phyloP scores from a whole-genome alignment of 2,329 filamentous ascomycete genomes.

The Delphinella strobiligena region DNA sequence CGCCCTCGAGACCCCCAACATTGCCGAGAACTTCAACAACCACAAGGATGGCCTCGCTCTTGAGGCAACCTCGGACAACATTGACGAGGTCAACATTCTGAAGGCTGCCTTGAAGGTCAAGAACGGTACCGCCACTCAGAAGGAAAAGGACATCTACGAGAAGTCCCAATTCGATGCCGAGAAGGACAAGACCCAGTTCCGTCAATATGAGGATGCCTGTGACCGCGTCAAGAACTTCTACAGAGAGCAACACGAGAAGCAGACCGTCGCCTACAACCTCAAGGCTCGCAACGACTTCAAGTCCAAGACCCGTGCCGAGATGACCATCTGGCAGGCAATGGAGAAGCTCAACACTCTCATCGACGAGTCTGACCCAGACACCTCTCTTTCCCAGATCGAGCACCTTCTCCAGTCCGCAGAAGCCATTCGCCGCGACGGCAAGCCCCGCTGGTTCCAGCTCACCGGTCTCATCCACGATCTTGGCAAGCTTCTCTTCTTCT shows the following conservation, averaged over 20 bases:
- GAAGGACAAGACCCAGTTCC: constrained; percentile 71
- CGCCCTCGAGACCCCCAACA: constrained; percentile 30
- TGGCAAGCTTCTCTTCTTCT: constrained; percentile 70
- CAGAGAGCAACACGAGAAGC: constrained; percentile 56
- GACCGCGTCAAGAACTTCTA: constrained; percentile 83
- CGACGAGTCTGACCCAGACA: constrained; percentile 86
- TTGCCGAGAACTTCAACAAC: constrained; percentile 32
- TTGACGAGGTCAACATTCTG: constrained; percentile 49
- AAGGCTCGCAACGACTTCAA: constrained; percentile 62
- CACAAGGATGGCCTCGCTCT: constrained; percentile 45
- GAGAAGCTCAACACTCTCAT: constrained; percentile 85
- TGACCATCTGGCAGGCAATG: constrained; percentile 86
- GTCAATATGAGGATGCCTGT: constrained; percentile 73
- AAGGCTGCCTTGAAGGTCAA: constrained; percentile 42
- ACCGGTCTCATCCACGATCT: constrained; percentile 69
- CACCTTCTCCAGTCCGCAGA: constrained; percentile 82
- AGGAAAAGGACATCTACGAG: constrained; percentile 39
- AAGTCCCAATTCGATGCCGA: constrained; percentile 56
- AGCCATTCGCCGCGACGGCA: constrained; percentile 74
- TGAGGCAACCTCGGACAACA: constrained; percentile 46
- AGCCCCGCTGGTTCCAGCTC: constrained; percentile 72
- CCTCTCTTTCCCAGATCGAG: constrained; percentile 75
- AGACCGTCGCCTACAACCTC: constrained; percentile 76
- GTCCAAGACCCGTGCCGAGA: constrained; percentile 55
- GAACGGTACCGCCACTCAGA: constrained; percentile 32